phyloP scores from a whole-genome alignment of 1,284 basidiomycete genomes.

The Ceratobasidium sp. region DNA sequence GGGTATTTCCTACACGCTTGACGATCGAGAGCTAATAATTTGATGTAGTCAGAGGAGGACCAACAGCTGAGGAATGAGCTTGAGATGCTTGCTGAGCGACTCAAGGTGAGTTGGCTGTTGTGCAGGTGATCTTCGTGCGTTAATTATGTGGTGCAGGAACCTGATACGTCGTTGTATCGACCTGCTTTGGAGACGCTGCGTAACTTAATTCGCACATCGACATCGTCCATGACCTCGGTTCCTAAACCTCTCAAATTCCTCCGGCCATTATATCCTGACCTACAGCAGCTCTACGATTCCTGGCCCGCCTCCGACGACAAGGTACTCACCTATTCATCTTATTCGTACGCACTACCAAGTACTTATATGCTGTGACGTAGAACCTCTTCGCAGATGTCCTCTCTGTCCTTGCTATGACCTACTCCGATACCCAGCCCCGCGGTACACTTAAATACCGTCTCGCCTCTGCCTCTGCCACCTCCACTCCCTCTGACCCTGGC shows the following conservation, averaged over 20 bases:
- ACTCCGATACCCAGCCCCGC: slow-evolving; percentile 93
- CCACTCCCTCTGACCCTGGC: slow-evolving; percentile 85
- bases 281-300: slow-evolving; percentile 82
- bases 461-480: slow-evolving; percentile 74
- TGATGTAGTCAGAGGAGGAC: slow-evolving; percentile 89
- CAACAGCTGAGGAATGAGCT: slow-evolving; percentile 93
- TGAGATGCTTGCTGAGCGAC: slow-evolving; percentile 95
- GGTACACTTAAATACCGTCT: slow-evolving; percentile 95
- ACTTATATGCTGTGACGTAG: slow-evolving; percentile 56
- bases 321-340: slow-evolving; percentile 58
- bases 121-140: neutral
- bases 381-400: slow-evolving; percentile 97
- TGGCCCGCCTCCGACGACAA: slow-evolving; percentile 85
- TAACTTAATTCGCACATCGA: slow-evolving; percentile 94
- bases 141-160: slow-evolving; percentile 71
- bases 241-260: slow-evolving; percentile 99
- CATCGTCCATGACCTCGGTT: slow-evolving; percentile 99
- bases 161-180: slow-evolving; percentile 83
- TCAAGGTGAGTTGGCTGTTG: slow-evolving; percentile 70
- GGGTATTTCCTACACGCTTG: slow-evolving; percentile 52
- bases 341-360: neutral
- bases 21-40: slow-evolving; percentile 8
- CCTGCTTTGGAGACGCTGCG: slow-evolving; percentile 95
- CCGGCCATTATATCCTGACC: slow-evolving; percentile 90
- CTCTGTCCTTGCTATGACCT: slow-evolving; percentile 99